Conservation (phyloP, 2,329 filamentous ascomycete species). For the Phialophora macrospora region DNA sequence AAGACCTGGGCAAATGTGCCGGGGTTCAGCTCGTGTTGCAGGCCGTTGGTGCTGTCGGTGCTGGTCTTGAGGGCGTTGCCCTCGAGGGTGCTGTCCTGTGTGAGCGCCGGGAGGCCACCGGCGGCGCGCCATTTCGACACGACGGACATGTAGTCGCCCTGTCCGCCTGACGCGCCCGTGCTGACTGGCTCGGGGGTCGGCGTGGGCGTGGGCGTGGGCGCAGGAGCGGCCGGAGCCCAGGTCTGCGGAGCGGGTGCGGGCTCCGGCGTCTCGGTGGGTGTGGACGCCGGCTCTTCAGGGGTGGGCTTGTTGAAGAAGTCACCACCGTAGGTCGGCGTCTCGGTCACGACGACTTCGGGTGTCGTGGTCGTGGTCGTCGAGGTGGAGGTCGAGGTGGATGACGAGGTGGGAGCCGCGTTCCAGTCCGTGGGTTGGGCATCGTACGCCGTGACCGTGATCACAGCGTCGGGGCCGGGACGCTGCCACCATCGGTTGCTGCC, state of each 20-base stretch:
- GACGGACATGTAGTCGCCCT: constrained; percentile 32
- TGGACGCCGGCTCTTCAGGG: neutral
- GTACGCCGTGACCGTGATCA: constrained; percentile 27
- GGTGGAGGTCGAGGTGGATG: constrained; percentile 7
- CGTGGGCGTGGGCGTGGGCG: constrained; percentile 5
- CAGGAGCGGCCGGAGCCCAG: constrained; percentile 34
- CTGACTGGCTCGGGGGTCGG: constrained; percentile 6
- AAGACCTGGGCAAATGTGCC: constrained; percentile 39
- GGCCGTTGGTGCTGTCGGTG: constrained; percentile 30
- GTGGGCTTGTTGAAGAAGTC: constrained; percentile 10
- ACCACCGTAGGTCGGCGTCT: neutral
- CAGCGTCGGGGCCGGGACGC: constrained; percentile 18
- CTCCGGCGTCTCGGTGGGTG: constrained; percentile 49
- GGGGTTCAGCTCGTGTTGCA: constrained; percentile 38
- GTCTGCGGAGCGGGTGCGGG: constrained; percentile 54
- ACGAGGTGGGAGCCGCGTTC: constrained; percentile 11
- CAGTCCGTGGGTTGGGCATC: constrained; percentile 7
- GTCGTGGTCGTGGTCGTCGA: constrained; percentile 11
- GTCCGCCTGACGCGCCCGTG: constrained; percentile 7
- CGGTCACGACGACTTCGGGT: neutral
- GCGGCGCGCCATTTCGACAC: constrained; percentile 35
- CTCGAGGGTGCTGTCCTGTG: constrained; percentile 33
- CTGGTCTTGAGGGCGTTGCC: constrained; percentile 38
- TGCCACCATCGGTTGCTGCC: constrained; percentile 26
- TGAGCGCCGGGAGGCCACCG: constrained; percentile 29